Evolutionary conservation across 768 basidiomycete genomes (phyloP).

Genomic region (Daedaleopsis nitida): DNA sequence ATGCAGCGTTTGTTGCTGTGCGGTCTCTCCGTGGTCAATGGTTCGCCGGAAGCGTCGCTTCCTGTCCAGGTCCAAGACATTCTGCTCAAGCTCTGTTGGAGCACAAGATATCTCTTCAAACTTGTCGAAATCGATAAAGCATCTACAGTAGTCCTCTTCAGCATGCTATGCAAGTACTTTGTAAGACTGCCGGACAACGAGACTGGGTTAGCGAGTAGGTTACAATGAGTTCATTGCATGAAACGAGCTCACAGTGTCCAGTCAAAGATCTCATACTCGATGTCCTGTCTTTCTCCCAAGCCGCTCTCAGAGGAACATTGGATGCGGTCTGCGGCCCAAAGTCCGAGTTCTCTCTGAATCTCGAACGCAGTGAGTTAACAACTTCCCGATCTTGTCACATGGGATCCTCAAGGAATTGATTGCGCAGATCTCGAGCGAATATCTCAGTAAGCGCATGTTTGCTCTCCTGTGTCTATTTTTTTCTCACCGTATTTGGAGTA

Average conservation of each 20-base stretch:
- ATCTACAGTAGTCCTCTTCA: neutral
- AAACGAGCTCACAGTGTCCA: slow-evolving; percentile 25
- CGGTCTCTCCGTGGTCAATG: neutral
- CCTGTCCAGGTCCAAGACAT: neutral
- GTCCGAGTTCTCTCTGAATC: neutral
- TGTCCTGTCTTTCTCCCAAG: neutral
- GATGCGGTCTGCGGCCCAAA: neutral
- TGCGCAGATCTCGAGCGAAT: neutral
- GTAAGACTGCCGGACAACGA: slow-evolving; percentile 9
- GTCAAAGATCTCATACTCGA: slow-evolving; percentile 24
- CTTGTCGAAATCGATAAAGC: neutral
- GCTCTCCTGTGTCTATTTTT: too few relatives aligned
- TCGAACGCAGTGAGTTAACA: slow-evolving; percentile 21
- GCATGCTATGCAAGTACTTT: slow-evolving; percentile 14
- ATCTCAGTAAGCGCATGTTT: neutral
- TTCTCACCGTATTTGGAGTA: neutral
- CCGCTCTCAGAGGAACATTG: slow-evolving; percentile 1
- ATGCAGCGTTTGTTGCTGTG: slow-evolving; percentile 5
- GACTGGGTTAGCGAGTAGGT: slow-evolving; percentile 13
- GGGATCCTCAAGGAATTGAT: neutral
- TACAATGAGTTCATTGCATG: slow-evolving; percentile 1
- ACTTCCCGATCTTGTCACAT: neutral
- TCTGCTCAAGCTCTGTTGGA: slow-evolving; percentile 13
- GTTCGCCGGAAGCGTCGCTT: neutral
- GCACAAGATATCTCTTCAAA: slow-evolving; percentile 6